These are phyloP conservation scores for Blastocystis sp. DNA, from an alignment of 352 stramenopile genomes.

Conservation along the genomic window DNA sequence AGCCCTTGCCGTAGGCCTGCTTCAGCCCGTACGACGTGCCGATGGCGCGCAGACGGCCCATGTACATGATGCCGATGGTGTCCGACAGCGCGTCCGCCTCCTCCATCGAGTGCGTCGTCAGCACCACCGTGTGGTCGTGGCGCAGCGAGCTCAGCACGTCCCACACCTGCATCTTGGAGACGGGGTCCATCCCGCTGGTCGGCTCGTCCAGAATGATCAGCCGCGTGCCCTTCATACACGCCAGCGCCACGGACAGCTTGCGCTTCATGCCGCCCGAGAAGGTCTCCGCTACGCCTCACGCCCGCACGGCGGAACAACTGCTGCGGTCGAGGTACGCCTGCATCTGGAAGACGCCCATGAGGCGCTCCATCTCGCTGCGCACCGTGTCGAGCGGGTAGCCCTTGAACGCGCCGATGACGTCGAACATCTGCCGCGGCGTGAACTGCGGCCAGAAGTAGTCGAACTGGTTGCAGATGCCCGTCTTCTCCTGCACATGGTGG, in stretches of 20 bases:
- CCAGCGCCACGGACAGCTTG: constrained; percentile 64
- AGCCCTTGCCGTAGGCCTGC: constrained; percentile 47
- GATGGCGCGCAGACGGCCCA: constrained; percentile 51
- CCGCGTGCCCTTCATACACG: neutral
- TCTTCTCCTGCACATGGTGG: constrained; percentile 18
- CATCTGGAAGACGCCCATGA: constrained; percentile 40
- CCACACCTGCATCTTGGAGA: constrained; percentile 62
- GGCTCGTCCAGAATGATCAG: constrained; percentile 71
- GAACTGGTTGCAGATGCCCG: constrained; percentile 62
- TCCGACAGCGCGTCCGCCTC: constrained; percentile 68
- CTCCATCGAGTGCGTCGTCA: constrained; percentile 70
- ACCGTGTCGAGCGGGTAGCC: neutral
- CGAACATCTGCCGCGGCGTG: constrained; percentile 58
- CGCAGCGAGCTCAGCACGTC: constrained; percentile 55
- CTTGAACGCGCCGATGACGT: constrained; percentile 59
- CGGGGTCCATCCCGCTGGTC: constrained; percentile 70
- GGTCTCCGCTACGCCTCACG: constrained; percentile 22
- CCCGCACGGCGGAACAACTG: constrained; percentile 13
- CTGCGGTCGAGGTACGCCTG: neutral
- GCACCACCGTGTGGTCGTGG: constrained; percentile 66
- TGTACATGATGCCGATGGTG: constrained; percentile 66
- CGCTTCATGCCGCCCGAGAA: constrained; percentile 71
- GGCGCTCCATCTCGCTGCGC: neutral
- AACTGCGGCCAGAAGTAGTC: constrained; percentile 66
- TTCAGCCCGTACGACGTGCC: constrained; percentile 48